Evolutionary conservation across 2,329 filamentous ascomycete genomes (phyloP).

Genomic region (Pseudomassariella vexata): DNA sequence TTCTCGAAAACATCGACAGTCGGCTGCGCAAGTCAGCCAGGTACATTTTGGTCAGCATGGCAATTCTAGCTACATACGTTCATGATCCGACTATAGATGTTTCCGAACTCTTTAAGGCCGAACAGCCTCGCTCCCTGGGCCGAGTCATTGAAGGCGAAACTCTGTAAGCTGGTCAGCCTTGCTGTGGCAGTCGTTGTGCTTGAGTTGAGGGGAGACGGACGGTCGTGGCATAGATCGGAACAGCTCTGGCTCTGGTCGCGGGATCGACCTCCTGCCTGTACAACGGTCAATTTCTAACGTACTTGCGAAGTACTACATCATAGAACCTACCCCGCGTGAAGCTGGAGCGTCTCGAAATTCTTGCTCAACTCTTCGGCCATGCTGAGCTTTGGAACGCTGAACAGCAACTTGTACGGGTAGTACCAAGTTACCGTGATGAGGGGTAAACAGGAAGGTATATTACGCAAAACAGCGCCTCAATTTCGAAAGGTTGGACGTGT

Average conservation of each 20-base stretch:
- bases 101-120: slow-evolving; percentile 92
- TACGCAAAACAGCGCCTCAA: too few relatives aligned
- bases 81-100: slow-evolving; percentile 96
- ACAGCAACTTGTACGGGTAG: too few relatives aligned
- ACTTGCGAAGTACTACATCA: neutral
- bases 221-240: slow-evolving; percentile 94
- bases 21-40: slow-evolving; percentile 46
- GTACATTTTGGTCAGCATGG: neutral
- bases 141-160: slow-evolving; percentile 90
- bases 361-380: slow-evolving; percentile 45
- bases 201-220: slow-evolving; percentile 24
- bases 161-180: slow-evolving; percentile 41
- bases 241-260: slow-evolving; percentile 78
- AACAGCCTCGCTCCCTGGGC: slow-evolving; percentile 93
- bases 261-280: slow-evolving; percentile 72
- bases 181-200: neutral
- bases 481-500: too few relatives aligned
- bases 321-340: slow-evolving; percentile 68
- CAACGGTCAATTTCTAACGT: slow-evolving; percentile 7
- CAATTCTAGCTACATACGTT: slow-evolving; percentile 54
- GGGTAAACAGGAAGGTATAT: too few relatives aligned
- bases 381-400: slow-evolving; percentile 9
- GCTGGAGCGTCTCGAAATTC: slow-evolving; percentile 79
- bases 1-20: slow-evolving; percentile 97
- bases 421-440: too few relatives aligned